Base-by-base conservation (phyloP, 73 alveolate genomes). In the Paramecium sonneborni region DNA sequence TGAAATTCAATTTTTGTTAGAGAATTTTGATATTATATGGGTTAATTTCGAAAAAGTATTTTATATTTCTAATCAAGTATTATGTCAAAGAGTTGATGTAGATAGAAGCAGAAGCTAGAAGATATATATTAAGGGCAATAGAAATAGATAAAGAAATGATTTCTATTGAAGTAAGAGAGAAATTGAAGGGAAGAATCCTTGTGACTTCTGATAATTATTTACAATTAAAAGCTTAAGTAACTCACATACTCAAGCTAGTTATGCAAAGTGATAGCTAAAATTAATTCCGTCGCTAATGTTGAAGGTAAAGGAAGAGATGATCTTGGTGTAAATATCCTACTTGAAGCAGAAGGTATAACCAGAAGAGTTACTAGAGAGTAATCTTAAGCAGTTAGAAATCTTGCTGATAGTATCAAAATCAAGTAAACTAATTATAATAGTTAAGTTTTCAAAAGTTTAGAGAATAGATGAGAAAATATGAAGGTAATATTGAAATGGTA, bases 291-390 rank as follows among this genome's bases (percentile, higher is more conserved):
- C 9, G 99, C 99, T n/a, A 98, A 98, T 92, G 93, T 95, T 28
- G 97, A 98, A 55, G 99, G 99, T 7, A 98, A 96, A 93, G 99
- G 99, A 21, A 92, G 99, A 74, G 97, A 95, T 92, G 99, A 97
- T 92, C 91, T 98, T 12, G 95, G 96, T 1, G 93, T 94, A 58
- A 98, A 96, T 39, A 96, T 98, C 11, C 93, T 98, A 84, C 85
- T 93, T 10, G 95, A 93, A 85, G 98, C 99, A 23, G 99, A 98
- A 95, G 97, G 98, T 20, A 92, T 96, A 14, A 85, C 92, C 44
- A 95, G 96, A 44, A 95, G 98, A 55, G 97, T 95, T 0, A 91
- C 96, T 23, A 94, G 76, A n/a, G 92, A 94, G 55, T 95, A 95
- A 79, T 91, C 97, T n/a, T 82, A 92, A 46, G 98, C 99, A 24